Conservation (phyloP, 306 rosid genomes). For the Vicia sativa region DNA sequence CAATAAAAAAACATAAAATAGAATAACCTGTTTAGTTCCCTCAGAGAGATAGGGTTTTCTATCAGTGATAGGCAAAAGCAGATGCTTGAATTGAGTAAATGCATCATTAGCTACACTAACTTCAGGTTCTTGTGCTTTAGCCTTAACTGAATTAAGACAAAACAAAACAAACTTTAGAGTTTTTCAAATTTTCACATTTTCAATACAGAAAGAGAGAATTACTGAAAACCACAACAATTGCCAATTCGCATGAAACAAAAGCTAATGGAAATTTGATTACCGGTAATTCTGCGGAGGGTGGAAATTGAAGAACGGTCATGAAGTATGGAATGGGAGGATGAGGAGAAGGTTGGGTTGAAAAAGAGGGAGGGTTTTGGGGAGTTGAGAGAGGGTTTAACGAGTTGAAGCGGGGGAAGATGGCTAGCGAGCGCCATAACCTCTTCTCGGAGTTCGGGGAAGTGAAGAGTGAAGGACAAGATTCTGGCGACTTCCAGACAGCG, state of each 20-base stretch:
- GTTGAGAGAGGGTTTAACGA: not conserved
- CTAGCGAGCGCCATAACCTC: not conserved
- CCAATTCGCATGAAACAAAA: not conserved
- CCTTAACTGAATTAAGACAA: conserved; percentile 49
- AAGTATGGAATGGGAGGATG: not conserved
- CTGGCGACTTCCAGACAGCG: not conserved
- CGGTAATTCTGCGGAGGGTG: conserved; percentile 31
- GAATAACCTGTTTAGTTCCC: conserved; percentile 74
- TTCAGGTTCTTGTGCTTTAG: conserved; percentile 64
- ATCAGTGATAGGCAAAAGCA: conserved; percentile 86
- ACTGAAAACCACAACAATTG: not conserved
- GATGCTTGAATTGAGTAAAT: conserved; percentile 71
- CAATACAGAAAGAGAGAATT: not conserved
- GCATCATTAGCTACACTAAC: conserved; percentile 57
- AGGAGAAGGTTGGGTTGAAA: not conserved
- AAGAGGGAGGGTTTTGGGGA: not conserved
- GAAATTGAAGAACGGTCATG: not conserved
- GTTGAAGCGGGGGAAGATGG: not conserved
- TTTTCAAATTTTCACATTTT: not conserved
- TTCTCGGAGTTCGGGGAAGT: not conserved
- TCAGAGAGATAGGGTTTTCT: conserved; percentile 85
- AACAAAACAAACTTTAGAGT: not conserved
- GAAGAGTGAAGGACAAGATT: not conserved
- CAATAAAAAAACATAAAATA: conserved; percentile 1
- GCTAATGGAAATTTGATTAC: conserved; percentile 1